These are phyloP conservation scores for Wickerhamiella allomyrinae DNA, from an alignment of 805 yeast species.

Conservation along the genomic window DNA sequence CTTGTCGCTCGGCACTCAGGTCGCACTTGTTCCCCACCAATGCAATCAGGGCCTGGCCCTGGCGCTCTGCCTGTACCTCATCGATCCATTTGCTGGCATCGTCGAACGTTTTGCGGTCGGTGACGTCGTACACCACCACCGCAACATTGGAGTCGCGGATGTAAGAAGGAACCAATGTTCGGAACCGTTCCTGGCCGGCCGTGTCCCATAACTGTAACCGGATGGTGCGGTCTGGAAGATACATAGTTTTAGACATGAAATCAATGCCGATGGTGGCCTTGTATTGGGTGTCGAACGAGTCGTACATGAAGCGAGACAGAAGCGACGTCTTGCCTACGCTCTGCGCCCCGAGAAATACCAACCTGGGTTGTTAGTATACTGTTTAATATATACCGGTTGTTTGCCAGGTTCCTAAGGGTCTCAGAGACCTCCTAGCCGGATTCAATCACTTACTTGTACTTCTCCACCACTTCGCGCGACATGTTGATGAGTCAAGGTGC, in stretches of 20 bases:
- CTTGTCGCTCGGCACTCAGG: slow-evolving; percentile 67
- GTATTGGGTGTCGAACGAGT: slow-evolving; percentile 89
- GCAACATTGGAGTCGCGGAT: slow-evolving; percentile 97
- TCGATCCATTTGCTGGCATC: slow-evolving; percentile 84
- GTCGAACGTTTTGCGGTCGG: slow-evolving; percentile 66
- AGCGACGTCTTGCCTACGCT: slow-evolving; percentile 94
- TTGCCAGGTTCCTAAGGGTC: neutral
- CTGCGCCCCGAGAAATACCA: slow-evolving; percentile 94
- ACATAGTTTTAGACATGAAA: slow-evolving; percentile 87
- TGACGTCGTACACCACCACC: slow-evolving; percentile 86
- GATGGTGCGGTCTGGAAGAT: slow-evolving; percentile 87
- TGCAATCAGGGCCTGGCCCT: slow-evolving; percentile 73
- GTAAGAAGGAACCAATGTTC: slow-evolving; percentile 88
- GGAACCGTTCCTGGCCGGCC: slow-evolving; percentile 92
- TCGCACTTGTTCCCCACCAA: slow-evolving; percentile 91
- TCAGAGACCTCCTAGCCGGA: too few species aligned
- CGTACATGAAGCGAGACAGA: slow-evolving; percentile 96
- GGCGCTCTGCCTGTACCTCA: slow-evolving; percentile 87
- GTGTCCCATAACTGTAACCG: slow-evolving; percentile 96
- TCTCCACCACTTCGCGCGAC: slow-evolving; percentile 21
- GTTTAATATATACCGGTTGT: too few species aligned
- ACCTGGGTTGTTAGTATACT: slow-evolving; percentile 47
- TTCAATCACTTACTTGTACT: slow-evolving; percentile 28
- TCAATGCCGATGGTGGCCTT: slow-evolving; percentile 94
- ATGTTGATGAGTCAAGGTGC: too few species aligned